Evolutionary conservation across 78 protist species (phyloP).

Genomic region (Isochrysis galbana): DNA sequence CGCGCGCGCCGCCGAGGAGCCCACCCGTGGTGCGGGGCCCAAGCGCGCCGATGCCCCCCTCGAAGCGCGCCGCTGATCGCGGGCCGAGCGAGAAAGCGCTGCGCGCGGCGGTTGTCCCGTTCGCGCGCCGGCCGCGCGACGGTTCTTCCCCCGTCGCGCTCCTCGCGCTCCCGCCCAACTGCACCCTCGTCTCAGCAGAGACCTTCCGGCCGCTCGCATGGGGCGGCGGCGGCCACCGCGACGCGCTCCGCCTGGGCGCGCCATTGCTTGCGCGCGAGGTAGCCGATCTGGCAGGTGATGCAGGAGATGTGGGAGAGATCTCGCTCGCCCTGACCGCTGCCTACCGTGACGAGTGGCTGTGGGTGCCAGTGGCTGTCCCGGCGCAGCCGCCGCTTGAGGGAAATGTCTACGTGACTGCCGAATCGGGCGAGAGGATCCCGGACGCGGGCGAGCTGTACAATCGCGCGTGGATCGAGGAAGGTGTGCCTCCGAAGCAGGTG

Average conservation of each 20-base stretch:
- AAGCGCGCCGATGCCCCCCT: too few species aligned
- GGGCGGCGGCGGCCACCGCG: neutral
- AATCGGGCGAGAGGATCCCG: neutral
- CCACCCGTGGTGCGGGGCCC: too few species aligned
- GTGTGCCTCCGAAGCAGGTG: slow-evolving; percentile 8
- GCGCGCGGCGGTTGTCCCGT: neutral
- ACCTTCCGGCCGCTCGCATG: neutral
- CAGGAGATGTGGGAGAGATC: neutral
- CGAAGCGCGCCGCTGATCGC: neutral
- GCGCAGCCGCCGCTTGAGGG: neutral
- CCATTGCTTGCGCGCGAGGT: neutral
- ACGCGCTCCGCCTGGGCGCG: neutral
- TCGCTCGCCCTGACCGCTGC: neutral
- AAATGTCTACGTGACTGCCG: neutral
- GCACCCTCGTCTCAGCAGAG: neutral
- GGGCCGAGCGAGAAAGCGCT: neutral
- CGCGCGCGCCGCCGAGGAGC: too few species aligned
- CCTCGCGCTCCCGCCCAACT: neutral
- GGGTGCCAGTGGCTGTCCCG: neutral
- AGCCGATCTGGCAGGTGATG: neutral
- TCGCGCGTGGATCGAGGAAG: neutral
- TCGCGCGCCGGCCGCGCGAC: neutral
- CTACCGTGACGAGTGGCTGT: neutral
- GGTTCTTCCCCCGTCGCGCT: neutral
- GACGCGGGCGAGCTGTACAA: neutral